phyloP scores from a whole-genome alignment of 2,329 filamentous ascomycete genomes.

The Aspergillus eucalypticola region DNA sequence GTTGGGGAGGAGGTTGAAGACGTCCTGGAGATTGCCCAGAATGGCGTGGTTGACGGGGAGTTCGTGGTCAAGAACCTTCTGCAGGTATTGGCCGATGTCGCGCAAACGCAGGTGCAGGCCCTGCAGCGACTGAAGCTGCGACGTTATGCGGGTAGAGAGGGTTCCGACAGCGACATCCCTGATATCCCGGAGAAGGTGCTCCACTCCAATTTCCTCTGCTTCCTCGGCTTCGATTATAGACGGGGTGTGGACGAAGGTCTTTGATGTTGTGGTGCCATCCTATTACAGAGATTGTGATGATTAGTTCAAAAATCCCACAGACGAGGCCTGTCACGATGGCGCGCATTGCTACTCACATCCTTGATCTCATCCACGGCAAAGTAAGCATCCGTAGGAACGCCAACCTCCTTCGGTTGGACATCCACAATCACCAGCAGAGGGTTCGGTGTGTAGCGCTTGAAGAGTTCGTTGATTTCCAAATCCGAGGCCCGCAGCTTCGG shows the following conservation, averaged over 20 bases:
- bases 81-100: slow-evolving; percentile 92
- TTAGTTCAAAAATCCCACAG: not conserved
- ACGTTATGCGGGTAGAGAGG: slow-evolving; percentile 92
- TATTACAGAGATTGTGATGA: slow-evolving; percentile 40
- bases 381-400: slow-evolving; percentile 97
- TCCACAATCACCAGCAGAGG: slow-evolving; percentile 97
- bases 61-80: slow-evolving; percentile 91
- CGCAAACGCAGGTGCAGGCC: slow-evolving; percentile 90
- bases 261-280: slow-evolving; percentile 95
- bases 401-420: slow-evolving; percentile 96
- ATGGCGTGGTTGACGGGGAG: slow-evolving; percentile 97
- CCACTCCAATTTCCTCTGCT: slow-evolving; percentile 97
- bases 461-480: slow-evolving; percentile 98
- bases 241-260: slow-evolving; percentile 97
- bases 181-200: slow-evolving; percentile 96
- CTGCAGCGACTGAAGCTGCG: slow-evolving; percentile 95
- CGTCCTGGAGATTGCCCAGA: slow-evolving; percentile 95
- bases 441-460: slow-evolving; percentile 98
- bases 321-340: not conserved
- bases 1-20: slow-evolving; percentile 97
- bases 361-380: slow-evolving; percentile 99
- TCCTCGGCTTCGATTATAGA: slow-evolving; percentile 99
- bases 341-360: slow-evolving; percentile 65
- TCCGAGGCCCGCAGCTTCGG: slow-evolving; percentile 96
- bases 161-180: slow-evolving; percentile 97